phyloP scores from a whole-genome alignment of 2,329 filamentous ascomycete species.

The Pestalotiopsis fici region DNA sequence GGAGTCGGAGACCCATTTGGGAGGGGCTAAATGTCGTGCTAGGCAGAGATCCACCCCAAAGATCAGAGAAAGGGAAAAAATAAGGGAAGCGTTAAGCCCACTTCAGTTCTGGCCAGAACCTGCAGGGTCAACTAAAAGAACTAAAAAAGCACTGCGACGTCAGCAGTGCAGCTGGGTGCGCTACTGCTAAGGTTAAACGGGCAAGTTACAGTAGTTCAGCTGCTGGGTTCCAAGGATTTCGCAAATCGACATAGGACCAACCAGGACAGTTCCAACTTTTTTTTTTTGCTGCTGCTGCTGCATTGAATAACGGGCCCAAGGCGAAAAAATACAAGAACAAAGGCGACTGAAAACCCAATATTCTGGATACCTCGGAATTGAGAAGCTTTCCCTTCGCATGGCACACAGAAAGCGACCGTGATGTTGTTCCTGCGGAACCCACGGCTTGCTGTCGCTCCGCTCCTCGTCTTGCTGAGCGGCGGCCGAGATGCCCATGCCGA shows the following conservation, averaged over 20 bases:
- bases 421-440: conserved; percentile 4
- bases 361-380: background rate
- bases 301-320: background rate
- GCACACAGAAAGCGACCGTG: background rate
- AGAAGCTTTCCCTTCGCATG: background rate
- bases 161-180: background rate
- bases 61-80: background rate
- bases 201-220: background rate
- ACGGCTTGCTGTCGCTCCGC: background rate
- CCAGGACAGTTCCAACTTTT: background rate
- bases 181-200: background rate
- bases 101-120: background rate
- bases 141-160: background rate
- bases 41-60: background rate
- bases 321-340: background rate
- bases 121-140: background rate
- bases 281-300: background rate
- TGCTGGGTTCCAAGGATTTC: background rate
- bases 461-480: background rate
- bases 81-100: background rate
- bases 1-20: background rate
- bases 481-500: conserved; percentile 1
- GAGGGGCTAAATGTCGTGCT: background rate
- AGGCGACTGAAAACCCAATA: background rate
- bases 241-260: background rate